These are phyloP conservation scores for Pseudisothecium myosuroides DNA, from an alignment of 225 moss, liverwort and hornwort genomes.

Conservation along the genomic window DNA sequence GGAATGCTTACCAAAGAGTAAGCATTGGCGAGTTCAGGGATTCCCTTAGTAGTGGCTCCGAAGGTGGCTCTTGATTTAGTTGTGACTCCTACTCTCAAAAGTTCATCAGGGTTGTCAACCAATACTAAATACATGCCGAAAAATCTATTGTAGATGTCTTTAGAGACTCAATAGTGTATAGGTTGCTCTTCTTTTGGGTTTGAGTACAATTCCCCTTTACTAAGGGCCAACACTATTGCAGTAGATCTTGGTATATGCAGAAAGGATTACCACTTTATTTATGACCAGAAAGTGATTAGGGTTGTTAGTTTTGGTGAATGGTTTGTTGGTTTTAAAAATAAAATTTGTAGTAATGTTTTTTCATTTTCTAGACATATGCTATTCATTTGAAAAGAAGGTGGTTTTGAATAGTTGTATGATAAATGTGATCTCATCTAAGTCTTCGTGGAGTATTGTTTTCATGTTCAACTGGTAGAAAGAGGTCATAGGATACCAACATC, in stretches of 20 bases:
- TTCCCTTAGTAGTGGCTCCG: rapidly evolving
- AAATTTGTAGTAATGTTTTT: rapidly evolving
- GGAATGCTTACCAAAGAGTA: rapidly evolving
- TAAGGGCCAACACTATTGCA: rapidly evolving
- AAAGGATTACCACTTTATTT: neutral
- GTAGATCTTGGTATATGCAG: neutral
- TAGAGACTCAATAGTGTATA: too few relatives aligned
- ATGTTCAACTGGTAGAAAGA: neutral
- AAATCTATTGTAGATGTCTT: rapidly evolving
- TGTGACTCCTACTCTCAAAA: too few relatives aligned
- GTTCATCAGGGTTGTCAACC: rapidly evolving
- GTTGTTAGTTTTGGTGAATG: rapidly evolving
- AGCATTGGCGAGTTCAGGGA: rapidly evolving
- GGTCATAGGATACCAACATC: rapidly evolving
- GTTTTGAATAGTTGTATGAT: neutral
- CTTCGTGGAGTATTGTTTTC: neutral
- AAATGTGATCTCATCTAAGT: neutral
- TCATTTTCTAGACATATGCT: neutral
- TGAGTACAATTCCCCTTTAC: rapidly evolving
- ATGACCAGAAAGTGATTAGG: neutral
- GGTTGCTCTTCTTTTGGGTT: rapidly evolving
- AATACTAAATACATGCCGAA: neutral
- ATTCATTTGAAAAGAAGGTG: rapidly evolving
- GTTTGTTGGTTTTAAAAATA: neutral
- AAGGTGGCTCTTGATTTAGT: too few relatives aligned